Base-by-base conservation (phyloP, 2,329 filamentous ascomycete genomes). In the Pseudogymnoascus sp. region DNA sequence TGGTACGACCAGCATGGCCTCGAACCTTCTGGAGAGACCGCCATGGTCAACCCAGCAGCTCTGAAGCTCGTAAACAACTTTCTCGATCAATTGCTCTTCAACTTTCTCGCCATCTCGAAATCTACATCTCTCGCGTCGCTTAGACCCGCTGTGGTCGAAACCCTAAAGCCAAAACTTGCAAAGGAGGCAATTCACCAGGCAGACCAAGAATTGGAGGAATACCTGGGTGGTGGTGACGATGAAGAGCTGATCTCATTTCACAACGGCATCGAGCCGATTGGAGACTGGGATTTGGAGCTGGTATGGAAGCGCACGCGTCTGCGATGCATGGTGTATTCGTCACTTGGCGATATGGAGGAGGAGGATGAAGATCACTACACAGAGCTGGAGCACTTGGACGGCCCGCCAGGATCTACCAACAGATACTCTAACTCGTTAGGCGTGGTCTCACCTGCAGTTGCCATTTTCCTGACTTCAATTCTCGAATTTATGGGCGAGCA, bases 281-380 rank as follows among this genome's bases (percentile, higher is more conserved):
- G 81, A 1, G 85, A 88, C 68, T 97, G 93, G 85, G 92, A 97
- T 73, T 79, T 96, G n/a, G 90, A 97, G 73, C 82, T 93, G 63
- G 88, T 93, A 17, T 99, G 95, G 93, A 97, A 96, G 78, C 85
- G 95, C 68, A 95, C 93, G 0, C 86, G 95, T 63, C 78, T 99
- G 70, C 86, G 95, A 65, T 96, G 95, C 75, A 99, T 99, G 95
- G 93, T 99, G 21, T 97, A 97, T 74, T 97, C 93, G 8, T 93
- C 95, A 8, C 80, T 99, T 6, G 95, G 95, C 50, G 93, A 99
- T 72, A 87, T 99, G 83, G 96, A 99, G 75, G 95, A 99, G 77
- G 93, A 97, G 69, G 95, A 99, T 68, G 95, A 97, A 75, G 93
- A 97, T 72, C 86, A 87, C 61, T 91, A 91, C 71, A 89, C 96